Conservation (phyloP, 2,329 filamentous ascomycete species). For the Penicillium sp. region DNA sequence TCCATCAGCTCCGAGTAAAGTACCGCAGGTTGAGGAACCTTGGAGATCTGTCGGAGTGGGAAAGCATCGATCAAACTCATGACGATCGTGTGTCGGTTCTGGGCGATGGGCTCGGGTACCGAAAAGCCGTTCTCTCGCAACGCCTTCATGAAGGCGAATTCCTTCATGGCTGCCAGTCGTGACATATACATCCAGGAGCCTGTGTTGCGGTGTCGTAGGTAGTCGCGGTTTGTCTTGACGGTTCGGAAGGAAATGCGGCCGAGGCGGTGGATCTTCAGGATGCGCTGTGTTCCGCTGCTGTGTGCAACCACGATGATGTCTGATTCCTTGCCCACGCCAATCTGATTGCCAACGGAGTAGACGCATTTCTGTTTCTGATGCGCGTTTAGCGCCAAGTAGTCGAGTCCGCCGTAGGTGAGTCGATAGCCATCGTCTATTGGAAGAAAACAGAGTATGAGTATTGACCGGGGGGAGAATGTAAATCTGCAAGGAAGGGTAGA, state of each 20-base stretch:
- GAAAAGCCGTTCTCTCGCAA: constrained; percentile 80
- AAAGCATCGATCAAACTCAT: constrained; percentile 94
- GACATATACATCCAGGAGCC: constrained; percentile 99
- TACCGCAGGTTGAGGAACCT: constrained; percentile 75
- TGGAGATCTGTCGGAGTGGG: constrained; percentile 81
- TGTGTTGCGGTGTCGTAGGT: constrained; percentile 74
- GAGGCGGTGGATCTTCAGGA: constrained; percentile 93
- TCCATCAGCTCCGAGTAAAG: constrained; percentile 89
- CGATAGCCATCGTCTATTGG: constrained; percentile 80
- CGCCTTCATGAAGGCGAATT: constrained; percentile 90
- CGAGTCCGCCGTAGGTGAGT: constrained; percentile 90
- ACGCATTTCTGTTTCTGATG: constrained; percentile 75
- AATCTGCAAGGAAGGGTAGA: neutral
- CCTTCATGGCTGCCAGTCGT: constrained; percentile 84
- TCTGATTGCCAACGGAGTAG: constrained; percentile 90
- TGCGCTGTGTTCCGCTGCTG: constrained; percentile 68
- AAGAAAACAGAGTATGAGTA: constrained; percentile 1
- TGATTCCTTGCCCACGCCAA: constrained; percentile 95
- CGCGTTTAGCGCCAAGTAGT: constrained; percentile 93
- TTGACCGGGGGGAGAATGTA: constrained; percentile 10
- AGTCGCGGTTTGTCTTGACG: constrained; percentile 94
- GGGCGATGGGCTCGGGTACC: constrained; percentile 81
- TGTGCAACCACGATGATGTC: constrained; percentile 94
- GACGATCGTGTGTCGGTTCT: constrained; percentile 92
- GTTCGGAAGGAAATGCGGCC: constrained; percentile 95